Base-by-base conservation (phyloP, 257 asterid genomes). In the Catharanthus roseus region DNA sequence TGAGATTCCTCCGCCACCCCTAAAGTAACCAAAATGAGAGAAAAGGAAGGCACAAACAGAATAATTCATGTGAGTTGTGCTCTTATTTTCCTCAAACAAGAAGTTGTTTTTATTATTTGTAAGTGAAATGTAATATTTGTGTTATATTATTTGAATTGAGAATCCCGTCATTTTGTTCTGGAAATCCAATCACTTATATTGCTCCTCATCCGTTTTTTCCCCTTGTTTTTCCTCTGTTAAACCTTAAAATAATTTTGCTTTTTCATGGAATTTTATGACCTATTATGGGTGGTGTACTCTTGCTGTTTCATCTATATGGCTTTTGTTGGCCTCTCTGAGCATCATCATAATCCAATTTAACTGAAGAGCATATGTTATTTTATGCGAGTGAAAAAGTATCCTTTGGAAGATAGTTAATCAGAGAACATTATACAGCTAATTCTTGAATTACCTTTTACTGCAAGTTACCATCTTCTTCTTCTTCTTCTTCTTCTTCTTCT, bases 321-420 rank as follows among this genome's bases (percentile, higher is more conserved):
- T 57, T 42, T n/a, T 29, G 0, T 57, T 55, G 49, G 3, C 12
- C 41, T 29, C 47, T 23, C 65, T 4, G 31, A 57, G 50, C 57
- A 47, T 64, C 61, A 56, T 69, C 13, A 38, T 81, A n/a, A n/a
- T n/a, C n/a, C 42, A 44, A 38, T 63, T 78, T 19, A 44, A 34
- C 78, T 84, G 69, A 91, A 95, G 99, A 91, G 73, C 99, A 95
- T 78, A 95, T 95, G 99, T 86, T 95, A 69, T 93, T 95, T 81
- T 95, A 91, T 81, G 96, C 99, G 36, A 95, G 97, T 78, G 97
- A 91, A 77, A n/a, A 95, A 95, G 87, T 95, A 95, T 73, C 99
- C 96, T 3, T 45, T 69, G 83, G 99, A 95, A 82, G 97, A 95
- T 78, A 91, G 96, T 85, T 95, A 95, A 84, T 91, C 96, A 21